Conservation (phyloP, 371 early-diverging fungal species). For the Parasitella parasitica region DNA sequence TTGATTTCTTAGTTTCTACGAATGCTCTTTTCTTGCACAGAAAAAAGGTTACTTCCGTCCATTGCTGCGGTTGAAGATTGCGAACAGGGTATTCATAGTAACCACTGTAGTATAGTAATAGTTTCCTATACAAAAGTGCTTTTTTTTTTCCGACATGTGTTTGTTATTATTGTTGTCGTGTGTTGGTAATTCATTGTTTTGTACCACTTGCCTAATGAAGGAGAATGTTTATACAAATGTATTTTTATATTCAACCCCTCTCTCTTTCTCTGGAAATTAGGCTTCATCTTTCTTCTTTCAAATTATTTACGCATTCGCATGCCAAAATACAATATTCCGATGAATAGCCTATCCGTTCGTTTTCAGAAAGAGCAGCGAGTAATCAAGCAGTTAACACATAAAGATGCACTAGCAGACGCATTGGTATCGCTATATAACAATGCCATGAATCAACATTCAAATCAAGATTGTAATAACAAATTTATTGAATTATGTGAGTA, state of each 20-base stretch:
- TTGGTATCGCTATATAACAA: conserved; percentile 15
- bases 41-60: no score
- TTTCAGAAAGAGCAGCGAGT: conserved; percentile 7
- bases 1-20: no score
- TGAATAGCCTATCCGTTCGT: conserved; percentile 5
- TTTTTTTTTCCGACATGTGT: neutral
- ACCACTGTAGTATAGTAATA: no score
- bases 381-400: conserved; percentile 15
- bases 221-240: conserved; percentile 16
- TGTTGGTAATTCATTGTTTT: no score
- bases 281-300: conserved; percentile 5
- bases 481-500: conserved; percentile 20
- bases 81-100: no score
- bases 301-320: neutral
- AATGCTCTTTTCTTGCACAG: no score
- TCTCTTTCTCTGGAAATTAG: neutral
- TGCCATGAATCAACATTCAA: conserved; percentile 2
- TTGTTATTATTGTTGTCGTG: neutral
- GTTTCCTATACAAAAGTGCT: no score
- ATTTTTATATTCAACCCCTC: neutral
- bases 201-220: conserved; percentile 20
- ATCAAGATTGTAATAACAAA: conserved; percentile 8
- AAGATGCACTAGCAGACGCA: conserved; percentile 25
- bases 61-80: neutral
- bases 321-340: conserved; percentile 7